Base-by-base conservation (phyloP, 1,139 yeast genomes). In the Blastobotrys elegans region DNA sequence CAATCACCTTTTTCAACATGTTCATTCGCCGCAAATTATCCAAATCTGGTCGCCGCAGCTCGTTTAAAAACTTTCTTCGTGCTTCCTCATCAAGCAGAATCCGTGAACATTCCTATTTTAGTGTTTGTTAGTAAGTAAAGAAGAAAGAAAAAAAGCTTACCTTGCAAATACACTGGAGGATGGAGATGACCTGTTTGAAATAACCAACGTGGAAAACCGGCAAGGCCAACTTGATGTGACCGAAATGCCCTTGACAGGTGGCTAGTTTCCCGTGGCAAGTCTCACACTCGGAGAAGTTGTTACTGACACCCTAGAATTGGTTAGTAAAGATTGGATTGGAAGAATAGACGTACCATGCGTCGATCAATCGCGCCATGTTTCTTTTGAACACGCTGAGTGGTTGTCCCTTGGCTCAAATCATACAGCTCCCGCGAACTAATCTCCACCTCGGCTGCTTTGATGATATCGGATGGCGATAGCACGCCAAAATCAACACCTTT, bases 131-230 rank as follows among this genome's bases (percentile, higher is more conserved):
- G n/a, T n/a, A n/a, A n/a, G n/a, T n/a, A n/a, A n/a, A n/a, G n/a
- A n/a, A n/a, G n/a, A n/a, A n/a, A n/a, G n/a, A n/a, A n/a, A n/a
- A n/a, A n/a, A n/a, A n/a, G n/a, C n/a, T n/a, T n/a, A n/a, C n/a
- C 44, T 45, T 94, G 73, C 99, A 94, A 54, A 94, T 83, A 51
- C 87, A 80, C 66, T 94, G 98, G 49, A 94, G 71, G 44, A 94
- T 90, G 60, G 82, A 84, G 55, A 94, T 86, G 34, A 88, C 86
- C 35, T 94, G 83, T 65, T 90, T 92, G 75, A 94, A 92, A 65
- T 89, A 94, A 4, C 99, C 99, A 40, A 92, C 95, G 63, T 94
- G 98, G 70, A 92, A 94, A 16, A 90, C 97, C 1, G 99, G 99
- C 44, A 94, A 72, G 0, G 97, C 96, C 47, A 94, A 74, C 57